Base-by-base conservation (phyloP, 106 monocot species). In the Phalaenopsis aphrodite region DNA sequence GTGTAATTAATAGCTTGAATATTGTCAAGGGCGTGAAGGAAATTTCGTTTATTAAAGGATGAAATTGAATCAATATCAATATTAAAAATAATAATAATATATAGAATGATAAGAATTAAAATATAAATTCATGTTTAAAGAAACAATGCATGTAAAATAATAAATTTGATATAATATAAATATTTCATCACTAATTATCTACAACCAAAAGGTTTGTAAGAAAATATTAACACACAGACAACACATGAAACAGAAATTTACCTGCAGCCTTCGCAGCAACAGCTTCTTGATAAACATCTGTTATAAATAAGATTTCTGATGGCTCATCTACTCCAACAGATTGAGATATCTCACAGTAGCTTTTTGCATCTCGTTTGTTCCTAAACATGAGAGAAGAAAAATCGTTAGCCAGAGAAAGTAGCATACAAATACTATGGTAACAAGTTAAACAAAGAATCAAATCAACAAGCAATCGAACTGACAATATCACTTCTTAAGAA, bases 231-330 rank as follows among this genome's bases (percentile, higher is more conserved):
- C 8, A 46, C 56, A 23, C 6, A 46, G 11, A 39, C 8, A 5
- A 48, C 18, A 48, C 5, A 82, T 8, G 15, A 19, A 42, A 19
- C 30, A 37, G 10, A 68, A 12, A 24, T 38, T 85, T 84, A 95
- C 99, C 99, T 80, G 99, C 91, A 76, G 84, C 82, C 68, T 91
- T 93, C 66, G 99, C 99, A 82, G 99, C 99, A 55, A 95, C 87
- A 83, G 99, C 99, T 87, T 99, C 99, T 61, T 93, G 85, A 84
- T 86, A 93, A 84, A 95, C 91, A 88, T 99, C 99, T 24, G 99
- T 99, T n/a, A 95, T 82, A 85, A 99, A 99, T 45, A 99, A 82
- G 19, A 95, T 88, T 84, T 99, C 81, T 78, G 91, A 91, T 65
- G 94, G 89, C 18, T 82, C 82, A 77, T 99, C 99, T 56, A 90